Evolutionary conservation across 768 basidiomycete genomes (phyloP).

Genomic region (Heimioporus sp.): DNA sequence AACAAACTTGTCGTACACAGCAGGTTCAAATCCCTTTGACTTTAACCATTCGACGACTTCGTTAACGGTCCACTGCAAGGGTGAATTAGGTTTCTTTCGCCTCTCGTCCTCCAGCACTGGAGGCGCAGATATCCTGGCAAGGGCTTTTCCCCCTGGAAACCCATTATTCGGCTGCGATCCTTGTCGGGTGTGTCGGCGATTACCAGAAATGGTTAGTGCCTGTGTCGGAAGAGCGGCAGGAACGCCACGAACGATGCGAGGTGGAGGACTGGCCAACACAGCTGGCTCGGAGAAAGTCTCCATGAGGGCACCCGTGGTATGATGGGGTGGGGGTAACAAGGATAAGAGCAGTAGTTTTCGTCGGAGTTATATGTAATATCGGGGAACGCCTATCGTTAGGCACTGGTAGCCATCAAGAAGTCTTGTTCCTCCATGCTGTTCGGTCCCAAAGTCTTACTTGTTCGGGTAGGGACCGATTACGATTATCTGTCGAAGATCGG

Average conservation of each 20-base stretch:
- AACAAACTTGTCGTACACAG: conserved; percentile 81
- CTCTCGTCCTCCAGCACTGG: conserved; percentile 17
- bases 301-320: conserved; percentile 14
- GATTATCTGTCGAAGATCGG: too few species aligned
- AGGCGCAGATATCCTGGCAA: conserved; percentile 18
- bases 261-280: conserved; percentile 20
- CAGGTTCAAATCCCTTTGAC: conserved; percentile 79
- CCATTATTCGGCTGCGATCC: conserved; percentile 45
- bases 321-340: conserved; percentile 22
- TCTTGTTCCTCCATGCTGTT: conserved; percentile 12
- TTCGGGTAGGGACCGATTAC: too few species aligned
- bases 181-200: conserved; percentile 24
- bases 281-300: conserved; percentile 20
- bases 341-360: conserved; percentile 24
- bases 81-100: conserved; percentile 32
- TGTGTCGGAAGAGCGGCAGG: conserved; percentile 32
- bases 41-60: conserved; percentile 90
- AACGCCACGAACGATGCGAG: conserved; percentile 23
- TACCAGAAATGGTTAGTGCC: conserved; percentile 22
- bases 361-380: conserved; percentile 20
- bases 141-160: conserved; percentile 26
- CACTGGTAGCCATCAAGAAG: conserved; percentile 19
- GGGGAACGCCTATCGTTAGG: conserved; percentile 19
- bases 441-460: too few species aligned
- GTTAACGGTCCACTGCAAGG: conserved; percentile 81